These are phyloP conservation scores for Phanerodontia chrysosporium DNA, from an alignment of 768 basidiomycete species.

Conservation along the genomic window DNA sequence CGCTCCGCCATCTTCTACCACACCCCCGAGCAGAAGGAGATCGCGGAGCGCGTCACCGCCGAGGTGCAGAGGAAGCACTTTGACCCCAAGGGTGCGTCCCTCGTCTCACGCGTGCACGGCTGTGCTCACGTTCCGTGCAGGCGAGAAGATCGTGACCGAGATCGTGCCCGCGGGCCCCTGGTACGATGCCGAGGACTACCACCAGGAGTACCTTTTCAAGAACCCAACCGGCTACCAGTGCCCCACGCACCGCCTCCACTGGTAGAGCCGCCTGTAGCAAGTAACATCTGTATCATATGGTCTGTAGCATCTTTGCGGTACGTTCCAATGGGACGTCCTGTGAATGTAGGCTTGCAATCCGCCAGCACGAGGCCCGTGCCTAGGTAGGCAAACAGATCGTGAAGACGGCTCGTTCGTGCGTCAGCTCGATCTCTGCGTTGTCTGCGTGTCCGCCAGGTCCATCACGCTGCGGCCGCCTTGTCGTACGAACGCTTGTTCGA, in stretches of 20 bases:
- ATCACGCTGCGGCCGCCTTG: too few species aligned
- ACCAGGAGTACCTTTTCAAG: constrained; percentile 78
- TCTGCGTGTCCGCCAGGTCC: too few species aligned
- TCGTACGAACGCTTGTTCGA: too few species aligned
- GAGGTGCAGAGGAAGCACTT: constrained; percentile 86
- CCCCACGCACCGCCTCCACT: constrained; percentile 81
- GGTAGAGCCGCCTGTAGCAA: constrained; percentile 40
- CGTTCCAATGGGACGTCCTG: too few species aligned
- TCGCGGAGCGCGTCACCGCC: constrained; percentile 72
- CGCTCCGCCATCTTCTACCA: constrained; percentile 89
- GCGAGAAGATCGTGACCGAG: constrained; percentile 72
- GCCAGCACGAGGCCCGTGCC: too few species aligned
- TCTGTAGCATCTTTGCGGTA: neutral
- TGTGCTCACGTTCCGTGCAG: constrained; percentile 18
- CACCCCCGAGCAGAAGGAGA: constrained; percentile 62
- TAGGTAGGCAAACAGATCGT: too few species aligned
- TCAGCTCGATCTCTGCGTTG: too few species aligned
- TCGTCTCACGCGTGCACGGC: neutral
- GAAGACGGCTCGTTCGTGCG: too few species aligned
- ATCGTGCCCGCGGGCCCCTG: constrained; percentile 68
- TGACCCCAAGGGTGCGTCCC: constrained; percentile 42
- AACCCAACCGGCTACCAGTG: constrained; percentile 91
- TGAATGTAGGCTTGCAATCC: too few species aligned
- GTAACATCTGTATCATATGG: neutral
- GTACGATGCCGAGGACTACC: constrained; percentile 83